phyloP scores from a whole-genome alignment of 768 basidiomycete genomes.

The Lyophyllum decastes region DNA sequence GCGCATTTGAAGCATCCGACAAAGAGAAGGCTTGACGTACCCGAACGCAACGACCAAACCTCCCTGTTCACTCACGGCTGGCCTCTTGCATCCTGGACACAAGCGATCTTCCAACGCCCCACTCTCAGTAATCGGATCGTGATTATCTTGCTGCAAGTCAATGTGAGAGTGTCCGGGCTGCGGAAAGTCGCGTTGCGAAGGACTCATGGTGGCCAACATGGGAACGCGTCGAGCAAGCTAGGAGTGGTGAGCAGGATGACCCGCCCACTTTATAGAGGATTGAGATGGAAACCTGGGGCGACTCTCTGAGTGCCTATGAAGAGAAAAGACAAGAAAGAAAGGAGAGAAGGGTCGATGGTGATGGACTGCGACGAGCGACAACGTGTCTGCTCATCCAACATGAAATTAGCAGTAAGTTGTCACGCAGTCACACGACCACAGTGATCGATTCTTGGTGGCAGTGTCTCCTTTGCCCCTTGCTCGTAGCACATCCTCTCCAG shows the following conservation, averaged over 20 bases:
- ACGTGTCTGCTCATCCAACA: constrained; percentile 11
- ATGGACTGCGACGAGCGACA: constrained; percentile 7
- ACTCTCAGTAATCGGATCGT: constrained; percentile 20
- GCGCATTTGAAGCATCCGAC: background rate
- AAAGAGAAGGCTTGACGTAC: constrained; percentile 47
- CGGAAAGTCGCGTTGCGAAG: constrained; percentile 20
- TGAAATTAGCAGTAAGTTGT: constrained; percentile 10
- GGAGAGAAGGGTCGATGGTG: constrained; percentile 16
- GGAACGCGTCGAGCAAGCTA: background rate
- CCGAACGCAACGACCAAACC: constrained; percentile 95
- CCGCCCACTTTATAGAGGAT: constrained; percentile 16
- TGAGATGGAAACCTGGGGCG: constrained; percentile 15
- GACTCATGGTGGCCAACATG: constrained; percentile 29
- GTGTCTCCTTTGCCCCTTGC: background rate
- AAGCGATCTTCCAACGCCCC: constrained; percentile 52
- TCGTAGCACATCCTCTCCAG: background rate
- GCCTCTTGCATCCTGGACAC: constrained; percentile 82
- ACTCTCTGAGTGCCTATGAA: constrained; percentile 28
- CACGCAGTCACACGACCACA: constrained; percentile 13
- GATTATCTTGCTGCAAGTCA: constrained; percentile 26
- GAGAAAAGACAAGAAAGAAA: constrained; percentile 16
- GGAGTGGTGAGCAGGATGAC: constrained; percentile 4
- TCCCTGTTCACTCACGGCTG: constrained; percentile 78
- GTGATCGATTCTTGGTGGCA: constrained; percentile 3
- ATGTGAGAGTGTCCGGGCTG: constrained; percentile 35